Conservation (phyloP, 495 filamentous ascomycete genomes). For the Xylaria intraflava region DNA sequence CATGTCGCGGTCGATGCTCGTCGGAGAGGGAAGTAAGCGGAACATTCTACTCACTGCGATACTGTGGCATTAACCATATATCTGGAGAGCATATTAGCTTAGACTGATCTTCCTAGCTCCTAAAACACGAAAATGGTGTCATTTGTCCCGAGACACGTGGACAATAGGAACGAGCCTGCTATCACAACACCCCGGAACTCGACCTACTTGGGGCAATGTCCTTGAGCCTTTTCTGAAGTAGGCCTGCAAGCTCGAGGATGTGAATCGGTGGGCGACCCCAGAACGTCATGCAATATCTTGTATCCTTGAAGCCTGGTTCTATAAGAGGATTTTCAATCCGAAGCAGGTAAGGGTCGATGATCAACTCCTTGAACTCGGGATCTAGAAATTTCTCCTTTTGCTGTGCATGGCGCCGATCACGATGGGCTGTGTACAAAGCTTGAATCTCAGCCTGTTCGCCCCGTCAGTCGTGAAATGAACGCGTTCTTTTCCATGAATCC, state of each 20-base stretch:
- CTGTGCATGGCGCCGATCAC: slow-evolving; percentile 61
- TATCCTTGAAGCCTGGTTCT: slow-evolving; percentile 62
- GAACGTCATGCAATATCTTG: slow-evolving; percentile 73
- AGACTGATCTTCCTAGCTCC: background rate
- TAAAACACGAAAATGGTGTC: background rate
- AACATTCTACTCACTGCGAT: slow-evolving; percentile 29
- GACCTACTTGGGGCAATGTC: slow-evolving; percentile 59
- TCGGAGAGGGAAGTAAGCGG: background rate
- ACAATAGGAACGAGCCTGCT: background rate
- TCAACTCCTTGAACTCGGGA: slow-evolving; percentile 60
- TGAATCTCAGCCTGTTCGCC: slow-evolving; percentile 58
- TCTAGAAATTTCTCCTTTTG: slow-evolving; percentile 63
- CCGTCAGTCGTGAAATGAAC: slow-evolving; percentile 8
- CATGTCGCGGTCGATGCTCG: background rate
- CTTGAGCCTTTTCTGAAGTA: slow-evolving; percentile 60
- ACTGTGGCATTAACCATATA: slow-evolving; percentile 76
- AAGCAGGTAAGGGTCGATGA: slow-evolving; percentile 66
- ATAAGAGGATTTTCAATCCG: slow-evolving; percentile 54
- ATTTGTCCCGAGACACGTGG: background rate
- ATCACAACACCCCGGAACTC: background rate
- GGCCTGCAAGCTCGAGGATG: slow-evolving; percentile 55
- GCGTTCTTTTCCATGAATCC: background rate
- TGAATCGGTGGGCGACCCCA: slow-evolving; percentile 77
- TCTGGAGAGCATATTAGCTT: slow-evolving; percentile 37
- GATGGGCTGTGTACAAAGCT: slow-evolving; percentile 63